These are phyloP conservation scores for Claviceps digitariae DNA, from an alignment of 2,329 filamentous ascomycete genomes.

Conservation along the genomic window DNA sequence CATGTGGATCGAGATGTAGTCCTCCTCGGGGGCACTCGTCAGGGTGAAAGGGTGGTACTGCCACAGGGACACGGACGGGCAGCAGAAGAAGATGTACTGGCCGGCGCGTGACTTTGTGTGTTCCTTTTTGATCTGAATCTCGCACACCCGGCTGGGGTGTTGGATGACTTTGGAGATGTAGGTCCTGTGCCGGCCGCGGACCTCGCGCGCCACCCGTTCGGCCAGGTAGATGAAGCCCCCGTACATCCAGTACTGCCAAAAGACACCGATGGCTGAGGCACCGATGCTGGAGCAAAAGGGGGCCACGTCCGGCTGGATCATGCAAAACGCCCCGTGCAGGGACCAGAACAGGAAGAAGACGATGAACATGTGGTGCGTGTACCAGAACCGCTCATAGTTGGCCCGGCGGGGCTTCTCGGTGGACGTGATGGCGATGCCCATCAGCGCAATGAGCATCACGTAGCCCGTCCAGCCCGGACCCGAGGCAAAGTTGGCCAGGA, in stretches of 20 bases:
- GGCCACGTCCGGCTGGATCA: slow-evolving; percentile 74
- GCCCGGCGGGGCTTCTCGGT: slow-evolving; percentile 64
- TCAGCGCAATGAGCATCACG: slow-evolving; percentile 66
- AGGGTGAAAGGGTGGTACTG: slow-evolving; percentile 82
- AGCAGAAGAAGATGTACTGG: slow-evolving; percentile 83
- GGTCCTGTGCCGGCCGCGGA: slow-evolving; percentile 70
- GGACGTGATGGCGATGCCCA: slow-evolving; percentile 66
- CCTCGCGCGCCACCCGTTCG: slow-evolving; percentile 66
- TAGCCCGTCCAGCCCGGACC: slow-evolving; percentile 81
- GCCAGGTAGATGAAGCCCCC: slow-evolving; percentile 67
- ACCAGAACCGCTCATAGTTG: slow-evolving; percentile 86
- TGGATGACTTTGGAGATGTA: slow-evolving; percentile 83
- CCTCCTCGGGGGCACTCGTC: slow-evolving; percentile 77
- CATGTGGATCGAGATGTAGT: slow-evolving; percentile 80
- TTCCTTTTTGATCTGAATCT: slow-evolving; percentile 88
- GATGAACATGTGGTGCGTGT: slow-evolving; percentile 78
- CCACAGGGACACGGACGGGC: slow-evolving; percentile 74
- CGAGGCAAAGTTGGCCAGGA: slow-evolving; percentile 63
- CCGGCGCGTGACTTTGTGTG: slow-evolving; percentile 69
- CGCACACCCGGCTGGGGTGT: slow-evolving; percentile 77
- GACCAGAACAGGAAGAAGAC: slow-evolving; percentile 85
- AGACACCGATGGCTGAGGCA: slow-evolving; percentile 55
- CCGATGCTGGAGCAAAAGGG: slow-evolving; percentile 63
- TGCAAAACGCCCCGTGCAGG: slow-evolving; percentile 79
- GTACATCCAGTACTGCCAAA: slow-evolving; percentile 86